Conservation (phyloP, 352 stramenopile species). For the Globisporangium nunn region DNA sequence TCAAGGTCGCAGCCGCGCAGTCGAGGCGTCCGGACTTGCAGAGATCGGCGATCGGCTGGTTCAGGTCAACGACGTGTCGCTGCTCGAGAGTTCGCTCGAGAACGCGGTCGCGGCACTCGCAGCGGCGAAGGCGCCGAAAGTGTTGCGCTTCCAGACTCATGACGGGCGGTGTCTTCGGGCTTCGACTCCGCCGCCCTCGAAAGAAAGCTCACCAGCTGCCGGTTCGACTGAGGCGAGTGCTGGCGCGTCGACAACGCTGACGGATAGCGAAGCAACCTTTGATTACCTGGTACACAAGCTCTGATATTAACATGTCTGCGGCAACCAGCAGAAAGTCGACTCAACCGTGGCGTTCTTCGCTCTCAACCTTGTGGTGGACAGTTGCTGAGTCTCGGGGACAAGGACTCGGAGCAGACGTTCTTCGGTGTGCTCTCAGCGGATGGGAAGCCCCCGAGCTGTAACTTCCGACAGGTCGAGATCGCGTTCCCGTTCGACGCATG, state of each 20-base stretch:
- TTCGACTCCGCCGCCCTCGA: neutral
- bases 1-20: slow-evolving; percentile 39
- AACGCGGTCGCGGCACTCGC: slow-evolving; percentile 33
- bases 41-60: slow-evolving; percentile 66
- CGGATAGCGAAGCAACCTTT: slow-evolving; percentile 9
- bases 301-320: neutral
- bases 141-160: slow-evolving; percentile 49
- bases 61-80: slow-evolving; percentile 41
- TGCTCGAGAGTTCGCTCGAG: slow-evolving; percentile 27
- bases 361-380: slow-evolving; percentile 1
- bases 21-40: slow-evolving; percentile 54
- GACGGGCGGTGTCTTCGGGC: slow-evolving; percentile 32
- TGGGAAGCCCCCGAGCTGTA: slow-evolving; percentile 43
- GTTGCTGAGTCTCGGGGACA: slow-evolving; percentile 38
- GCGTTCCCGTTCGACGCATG: slow-evolving; percentile 52
- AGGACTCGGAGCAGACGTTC: slow-evolving; percentile 33
- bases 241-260: neutral
- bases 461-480: slow-evolving; percentile 42
- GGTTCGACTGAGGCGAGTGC: neutral
- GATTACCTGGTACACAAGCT: slow-evolving; percentile 39
- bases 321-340: neutral
- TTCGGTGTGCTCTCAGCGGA: slow-evolving; percentile 56
- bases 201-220: neutral
- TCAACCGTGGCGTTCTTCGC: neutral
- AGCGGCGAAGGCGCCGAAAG: slow-evolving; percentile 32